Evolutionary conservation across 306 rosid species (phyloP).

Genomic region (Benincasa hispida): DNA sequence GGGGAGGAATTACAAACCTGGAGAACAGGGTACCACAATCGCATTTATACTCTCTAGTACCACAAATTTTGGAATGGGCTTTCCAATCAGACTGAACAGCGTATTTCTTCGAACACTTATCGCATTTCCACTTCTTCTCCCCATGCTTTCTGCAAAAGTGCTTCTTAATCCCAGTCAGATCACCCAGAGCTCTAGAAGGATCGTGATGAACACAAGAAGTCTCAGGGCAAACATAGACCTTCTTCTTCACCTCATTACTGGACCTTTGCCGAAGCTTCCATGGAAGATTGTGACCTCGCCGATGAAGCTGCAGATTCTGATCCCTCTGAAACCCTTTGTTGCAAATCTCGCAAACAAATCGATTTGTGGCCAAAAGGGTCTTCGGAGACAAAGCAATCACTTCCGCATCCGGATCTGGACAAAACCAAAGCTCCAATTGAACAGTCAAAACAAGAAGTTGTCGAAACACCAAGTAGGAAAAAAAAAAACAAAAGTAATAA

Average conservation of each 20-base stretch:
- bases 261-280: slow-evolving; percentile 86
- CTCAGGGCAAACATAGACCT: slow-evolving; percentile 91
- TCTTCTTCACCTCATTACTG: slow-evolving; percentile 64
- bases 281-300: slow-evolving; percentile 85
- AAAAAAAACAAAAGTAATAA: neutral
- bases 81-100: slow-evolving; percentile 99
- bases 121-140: slow-evolving; percentile 98
- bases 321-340: slow-evolving; percentile 92
- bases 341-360: slow-evolving; percentile 90
- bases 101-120: slow-evolving; percentile 79
- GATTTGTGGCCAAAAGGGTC: slow-evolving; percentile 68
- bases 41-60: slow-evolving; percentile 86
- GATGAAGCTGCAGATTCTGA: slow-evolving; percentile 90
- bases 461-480: too few relatives aligned
- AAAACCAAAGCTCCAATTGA: neutral
- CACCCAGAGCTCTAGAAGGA: slow-evolving; percentile 81
- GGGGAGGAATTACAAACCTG: slow-evolving; percentile 17
- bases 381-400: slow-evolving; percentile 87
- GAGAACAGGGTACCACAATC: slow-evolving; percentile 80
- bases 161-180: slow-evolving; percentile 83
- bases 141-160: slow-evolving; percentile 93
- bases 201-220: slow-evolving; percentile 76
- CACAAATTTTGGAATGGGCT: slow-evolving; percentile 86
- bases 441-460: neutral
- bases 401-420: slow-evolving; percentile 87